Evolutionary conservation across 202 grass and related monocot genomes (phyloP), one percentile per base, ranked within the genome.

Genomic region (Zizania palustris): DNA sequence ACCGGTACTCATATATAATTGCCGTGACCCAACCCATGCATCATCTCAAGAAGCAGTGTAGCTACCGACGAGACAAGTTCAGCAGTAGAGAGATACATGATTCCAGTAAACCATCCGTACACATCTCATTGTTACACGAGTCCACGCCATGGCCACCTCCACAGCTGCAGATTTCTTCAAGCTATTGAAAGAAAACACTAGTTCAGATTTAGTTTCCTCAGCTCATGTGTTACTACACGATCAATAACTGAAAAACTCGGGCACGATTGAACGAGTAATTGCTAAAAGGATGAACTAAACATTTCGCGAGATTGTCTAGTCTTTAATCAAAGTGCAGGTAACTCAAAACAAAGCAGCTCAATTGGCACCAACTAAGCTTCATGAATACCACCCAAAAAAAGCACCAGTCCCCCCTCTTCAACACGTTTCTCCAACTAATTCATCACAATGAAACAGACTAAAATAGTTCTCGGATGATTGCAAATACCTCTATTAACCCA

Each of bases 1-100:
- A 80, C 79, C 78, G 4, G 83, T 89, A 90, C 80, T 96, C 96
- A 90, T 96, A 90, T 72, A 96, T 80, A 85, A 83, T 45, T 39
- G 22, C 28, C 1, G 63, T 45, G 63, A 60, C 74, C 75, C 74
- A 71, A 21, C 80, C 72, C 76, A 82, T 85, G 81, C 77, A 93
- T 84, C 74, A 81, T 60, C 53, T 48, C 53, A 67, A 54, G 18
- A 60, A 85, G 45, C 60, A 54, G 15, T 34, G 4, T 12, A 56
- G 60, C 44, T 50, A 80, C 37, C 2, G 67, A 57, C 69, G 46
- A n/a, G 74, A 41, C 9, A 15, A 49, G 55, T 22, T 77, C 86
- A 81, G 51, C 18, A 55, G 40, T 40, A 28, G 28, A 28, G 34
- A 9, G 2, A 67, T 43, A 61, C 19, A 69, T 9, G 11, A 13